Base-by-base conservation (phyloP, 768 basidiomycete species). In the Chalciporus pseudorubinellus region DNA sequence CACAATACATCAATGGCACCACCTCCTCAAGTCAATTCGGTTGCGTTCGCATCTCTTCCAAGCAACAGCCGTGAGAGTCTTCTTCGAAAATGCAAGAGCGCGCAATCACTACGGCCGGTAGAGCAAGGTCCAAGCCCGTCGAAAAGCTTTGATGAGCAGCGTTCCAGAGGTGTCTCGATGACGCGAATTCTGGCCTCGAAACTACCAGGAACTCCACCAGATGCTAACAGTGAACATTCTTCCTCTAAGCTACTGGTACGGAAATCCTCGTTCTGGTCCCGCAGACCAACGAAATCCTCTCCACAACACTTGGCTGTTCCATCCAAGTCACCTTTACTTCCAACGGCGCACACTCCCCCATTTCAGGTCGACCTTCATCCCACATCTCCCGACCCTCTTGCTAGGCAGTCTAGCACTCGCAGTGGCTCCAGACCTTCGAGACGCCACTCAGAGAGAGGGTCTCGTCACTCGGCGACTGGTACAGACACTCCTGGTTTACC, bases 181-280 rank as follows among this genome's bases (percentile, higher is more conserved):
- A 81, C 77, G 13, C 70, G 79, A 4, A 53, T 70, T n/a, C 65
- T 64, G 40, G 60, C 70, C 7, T 48, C 63, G 11, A 82, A 82
- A 58, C 74, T 71, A 21, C 73, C 69, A n/a, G 74, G 74, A 46
- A 74, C 75, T 40, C 65, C 46, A 11, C 46, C 53, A 33, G 31
- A 70, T 67, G 36, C 58, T 53, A 53, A 65, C 56, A 36, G 58
- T 24, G 54, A 46, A 22, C 31, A 53, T 20, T 31, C 63, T 34
- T 51, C 68, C 18, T 65, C 75, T 7, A 78, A 75, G 36, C 59
- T 73, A 4, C 55, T 85, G 28, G 68, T 76, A 11, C 79, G 84
- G 45, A 82, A 81, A 63, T 60, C 81, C 10, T 89, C 87, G 6
- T 87, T 88, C 59, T 89, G 86, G 85, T 72, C 70, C 41, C 77